Conservation (phyloP, 139 green algal genomes). For the Gonium pectorale region DNA sequence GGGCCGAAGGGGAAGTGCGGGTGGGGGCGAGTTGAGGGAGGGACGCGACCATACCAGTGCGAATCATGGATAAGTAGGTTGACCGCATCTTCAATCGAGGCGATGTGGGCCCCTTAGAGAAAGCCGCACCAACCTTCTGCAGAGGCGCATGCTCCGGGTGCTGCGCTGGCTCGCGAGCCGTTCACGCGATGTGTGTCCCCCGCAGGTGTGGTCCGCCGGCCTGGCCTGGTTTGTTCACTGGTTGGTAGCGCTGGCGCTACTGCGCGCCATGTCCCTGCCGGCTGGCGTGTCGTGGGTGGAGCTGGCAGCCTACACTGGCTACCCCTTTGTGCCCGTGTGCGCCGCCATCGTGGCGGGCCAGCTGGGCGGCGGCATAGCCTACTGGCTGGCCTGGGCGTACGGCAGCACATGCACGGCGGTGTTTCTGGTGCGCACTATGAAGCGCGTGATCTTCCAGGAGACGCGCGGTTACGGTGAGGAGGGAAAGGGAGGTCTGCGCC, state of each 20-base stretch:
- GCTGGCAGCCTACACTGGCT: slow-evolving; percentile 89
- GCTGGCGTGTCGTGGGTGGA: slow-evolving; percentile 84
- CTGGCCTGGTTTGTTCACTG: slow-evolving; percentile 82
- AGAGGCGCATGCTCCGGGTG: no score
- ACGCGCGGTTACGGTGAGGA: slow-evolving; percentile 72
- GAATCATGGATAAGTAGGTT: no score
- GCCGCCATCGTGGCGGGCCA: slow-evolving; percentile 42
- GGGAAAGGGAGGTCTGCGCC: neutral
- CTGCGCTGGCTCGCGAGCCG: no score
- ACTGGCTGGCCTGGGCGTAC: slow-evolving; percentile 81
- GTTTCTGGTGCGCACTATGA: slow-evolving; percentile 96
- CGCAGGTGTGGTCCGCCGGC: slow-evolving; percentile 61
- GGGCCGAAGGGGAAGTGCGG: no score
- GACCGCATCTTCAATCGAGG: no score
- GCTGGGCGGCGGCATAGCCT: slow-evolving; percentile 68
- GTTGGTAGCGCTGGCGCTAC: slow-evolving; percentile 71
- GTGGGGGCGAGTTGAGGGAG: no score
- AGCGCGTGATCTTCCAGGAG: slow-evolving; percentile 91
- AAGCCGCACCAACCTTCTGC: no score
- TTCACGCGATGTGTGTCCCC: no score
- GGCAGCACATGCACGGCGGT: slow-evolving; percentile 81
- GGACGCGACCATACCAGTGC: no score
- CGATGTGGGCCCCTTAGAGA: no score
- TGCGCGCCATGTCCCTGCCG: slow-evolving; percentile 74
- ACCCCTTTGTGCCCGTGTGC: slow-evolving; percentile 78